These are phyloP conservation scores for Aspergillus sp. DNA, from an alignment of 2,329 filamentous ascomycete genomes.

Conservation along the genomic window DNA sequence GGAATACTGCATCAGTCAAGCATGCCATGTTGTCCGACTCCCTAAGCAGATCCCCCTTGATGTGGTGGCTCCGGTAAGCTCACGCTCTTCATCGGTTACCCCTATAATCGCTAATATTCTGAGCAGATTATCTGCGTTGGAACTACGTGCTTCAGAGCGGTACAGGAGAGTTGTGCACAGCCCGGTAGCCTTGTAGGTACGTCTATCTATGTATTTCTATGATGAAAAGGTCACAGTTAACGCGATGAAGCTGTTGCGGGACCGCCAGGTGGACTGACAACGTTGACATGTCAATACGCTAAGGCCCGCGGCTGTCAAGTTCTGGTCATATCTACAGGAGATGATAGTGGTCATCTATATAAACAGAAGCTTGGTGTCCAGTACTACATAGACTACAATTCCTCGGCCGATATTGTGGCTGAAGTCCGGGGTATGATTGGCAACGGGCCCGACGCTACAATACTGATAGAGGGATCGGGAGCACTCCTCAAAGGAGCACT, in stretches of 20 bases:
- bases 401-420: background rate
- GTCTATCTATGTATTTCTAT: background rate
- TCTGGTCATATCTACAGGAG: slow-evolving; percentile 1
- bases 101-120: background rate
- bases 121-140: slow-evolving; percentile 4
- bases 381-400: slow-evolving; percentile 2
- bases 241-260: background rate
- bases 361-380: slow-evolving; percentile 1
- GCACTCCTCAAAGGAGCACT: background rate
- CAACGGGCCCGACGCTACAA: background rate
- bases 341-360: background rate
- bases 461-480: background rate
- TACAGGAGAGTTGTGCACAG: background rate
- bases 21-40: slow-evolving; percentile 1
- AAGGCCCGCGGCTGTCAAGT: slow-evolving; percentile 8
- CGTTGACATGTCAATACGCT: slow-evolving; percentile 9
- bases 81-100: no score
- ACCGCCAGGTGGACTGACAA: background rate
- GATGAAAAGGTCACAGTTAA: background rate
- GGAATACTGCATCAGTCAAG: background rate
- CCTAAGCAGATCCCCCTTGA: slow-evolving; percentile 4
- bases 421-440: slow-evolving; percentile 1
- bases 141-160: slow-evolving; percentile 5
- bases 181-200: background rate
- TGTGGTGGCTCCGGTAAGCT: slow-evolving; percentile 1